Conservation (phyloP, 768 basidiomycete species). For the Tylopilus rubrobrunneus region DNA sequence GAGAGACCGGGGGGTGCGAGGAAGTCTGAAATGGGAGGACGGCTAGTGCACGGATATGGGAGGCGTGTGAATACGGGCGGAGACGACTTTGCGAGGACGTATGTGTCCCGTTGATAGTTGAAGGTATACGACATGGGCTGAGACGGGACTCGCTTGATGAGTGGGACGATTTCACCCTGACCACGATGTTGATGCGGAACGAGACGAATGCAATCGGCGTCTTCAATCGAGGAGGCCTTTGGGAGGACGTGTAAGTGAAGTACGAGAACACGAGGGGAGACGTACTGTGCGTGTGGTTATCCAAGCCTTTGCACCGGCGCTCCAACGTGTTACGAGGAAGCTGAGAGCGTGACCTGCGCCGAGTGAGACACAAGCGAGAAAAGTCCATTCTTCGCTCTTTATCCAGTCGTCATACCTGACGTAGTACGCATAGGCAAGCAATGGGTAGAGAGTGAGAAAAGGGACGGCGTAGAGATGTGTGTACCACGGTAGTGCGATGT, state of each 20-base stretch:
- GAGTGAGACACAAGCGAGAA: slow-evolving; percentile 82
- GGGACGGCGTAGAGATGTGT: slow-evolving; percentile 72
- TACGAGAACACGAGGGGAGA: neutral
- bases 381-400: slow-evolving; percentile 96
- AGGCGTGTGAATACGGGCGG: slow-evolving; percentile 71
- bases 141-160: slow-evolving; percentile 57
- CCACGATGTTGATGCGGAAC: slow-evolving; percentile 80
- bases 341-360: slow-evolving; percentile 88
- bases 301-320: slow-evolving; percentile 68
- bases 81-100: slow-evolving; percentile 57
- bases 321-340: slow-evolving; percentile 92
- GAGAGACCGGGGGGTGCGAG: slow-evolving; percentile 54
- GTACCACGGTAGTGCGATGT: slow-evolving; percentile 63
- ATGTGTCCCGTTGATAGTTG: slow-evolving; percentile 93
- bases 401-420: slow-evolving; percentile 89
- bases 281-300: slow-evolving; percentile 74
- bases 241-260: neutral
- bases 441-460: slow-evolving; percentile 75
- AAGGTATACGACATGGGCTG: slow-evolving; percentile 75
- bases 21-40: slow-evolving; percentile 68
- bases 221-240: slow-evolving; percentile 59
- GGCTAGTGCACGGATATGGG: slow-evolving; percentile 79
- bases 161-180: slow-evolving; percentile 81
- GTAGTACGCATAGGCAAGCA: slow-evolving; percentile 89
- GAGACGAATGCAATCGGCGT: slow-evolving; percentile 79